Base-by-base conservation (phyloP, 2,329 filamentous ascomycete genomes). In the Pezicula carpinea region DNA sequence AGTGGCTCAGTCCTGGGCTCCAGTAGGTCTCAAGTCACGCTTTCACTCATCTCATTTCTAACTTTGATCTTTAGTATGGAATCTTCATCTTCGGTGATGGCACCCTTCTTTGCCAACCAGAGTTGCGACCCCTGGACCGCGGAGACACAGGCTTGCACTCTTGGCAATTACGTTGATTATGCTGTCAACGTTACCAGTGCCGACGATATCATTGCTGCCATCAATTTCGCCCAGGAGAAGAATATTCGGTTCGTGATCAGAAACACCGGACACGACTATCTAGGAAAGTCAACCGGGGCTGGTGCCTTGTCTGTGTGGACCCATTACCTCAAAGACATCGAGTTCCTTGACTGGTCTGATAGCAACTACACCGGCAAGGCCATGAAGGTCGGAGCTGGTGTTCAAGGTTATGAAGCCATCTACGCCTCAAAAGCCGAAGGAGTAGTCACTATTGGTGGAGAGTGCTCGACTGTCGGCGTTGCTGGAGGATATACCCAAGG, bases 241-340 rank as follows among this genome's bases (percentile, higher is more conserved):
- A 69, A 70, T 39, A 59, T 74, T 39, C 66, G 71, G 1, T 61
- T 74, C 3, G 67, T 70, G 23, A 70, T 82, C 50, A 71, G 74
- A 49, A 80, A 80, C 53, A 80, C 77, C 0, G 77, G 77, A 2
- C 77, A 82, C 56, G 76, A 80, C 53, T 74, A 72, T 51, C 67
- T 75, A 26, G 83, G 82, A 34, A 76, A 78, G 35, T 81, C 76
- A 0, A 80, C 80, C 0, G 83, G 82, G n/a, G 74, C 73, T 18
- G 81, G 81, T 1, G 69, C 75, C 0, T 60, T 82, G 3, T 69
- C 72, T 4, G 66, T 83, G 43, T 82, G 80, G 72, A 81, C 73
- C 7, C 77, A 81, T 48, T 62, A 70, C 50, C 69, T 82, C 45
- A 74, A 79, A 56, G 64, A 69, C 21, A 69, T 72, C 50, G 43